These are phyloP conservation scores for Oryza coarctata DNA, from an alignment of 176 grass and related monocot species.

Conservation along the genomic window DNA sequence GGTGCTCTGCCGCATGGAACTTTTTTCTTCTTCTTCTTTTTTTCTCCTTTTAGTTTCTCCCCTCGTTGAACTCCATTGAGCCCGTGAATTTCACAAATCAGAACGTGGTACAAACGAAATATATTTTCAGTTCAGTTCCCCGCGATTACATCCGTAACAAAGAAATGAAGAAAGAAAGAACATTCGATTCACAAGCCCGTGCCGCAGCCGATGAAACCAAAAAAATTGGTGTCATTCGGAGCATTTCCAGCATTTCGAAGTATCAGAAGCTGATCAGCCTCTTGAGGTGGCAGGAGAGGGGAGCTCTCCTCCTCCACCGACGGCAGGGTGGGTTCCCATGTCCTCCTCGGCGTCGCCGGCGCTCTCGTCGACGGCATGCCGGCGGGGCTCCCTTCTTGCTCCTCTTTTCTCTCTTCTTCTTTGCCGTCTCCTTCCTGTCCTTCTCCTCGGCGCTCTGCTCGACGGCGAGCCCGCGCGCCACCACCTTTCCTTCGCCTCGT, in stretches of 20 bases:
- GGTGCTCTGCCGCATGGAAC: no score
- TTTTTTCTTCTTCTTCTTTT: no score
- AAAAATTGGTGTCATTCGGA: no score
- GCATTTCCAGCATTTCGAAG: no score
- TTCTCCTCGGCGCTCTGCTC: neutral
- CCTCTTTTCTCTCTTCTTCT: neutral
- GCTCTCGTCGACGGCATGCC: neutral
- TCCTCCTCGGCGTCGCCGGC: neutral
- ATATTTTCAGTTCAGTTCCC: no score
- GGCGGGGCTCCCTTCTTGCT: neutral
- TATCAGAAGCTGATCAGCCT: no score
- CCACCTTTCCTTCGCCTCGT: slow-evolving; percentile 27
- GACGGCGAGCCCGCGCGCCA: slow-evolving; percentile 2
- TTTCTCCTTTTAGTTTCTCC: no score
- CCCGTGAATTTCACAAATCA: no score
- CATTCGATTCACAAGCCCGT: neutral
- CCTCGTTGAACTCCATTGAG: no score
- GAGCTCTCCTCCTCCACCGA: slow-evolving; percentile 41
- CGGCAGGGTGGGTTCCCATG: slow-evolving; percentile 56
- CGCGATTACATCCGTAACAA: neutral
- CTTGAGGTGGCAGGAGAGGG: no score
- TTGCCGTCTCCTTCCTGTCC: neutral
- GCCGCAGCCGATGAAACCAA: no score
- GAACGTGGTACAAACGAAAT: no score
- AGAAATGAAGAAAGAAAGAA: neutral